phyloP scores from a whole-genome alignment of 1,284 basidiomycete genomes.

The Anthracocystis panici-leucophaei region DNA sequence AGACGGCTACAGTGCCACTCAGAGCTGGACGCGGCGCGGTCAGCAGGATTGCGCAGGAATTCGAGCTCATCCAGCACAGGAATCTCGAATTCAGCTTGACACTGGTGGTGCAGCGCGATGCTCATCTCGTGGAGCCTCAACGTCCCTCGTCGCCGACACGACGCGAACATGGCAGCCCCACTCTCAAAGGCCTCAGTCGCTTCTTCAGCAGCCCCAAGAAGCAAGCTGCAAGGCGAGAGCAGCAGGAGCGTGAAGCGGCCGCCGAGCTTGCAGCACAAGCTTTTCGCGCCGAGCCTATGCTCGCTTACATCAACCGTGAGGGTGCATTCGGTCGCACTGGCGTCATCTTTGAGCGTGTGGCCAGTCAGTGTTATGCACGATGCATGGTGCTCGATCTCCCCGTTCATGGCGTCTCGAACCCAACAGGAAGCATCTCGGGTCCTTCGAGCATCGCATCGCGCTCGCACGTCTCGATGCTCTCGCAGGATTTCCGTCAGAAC shows the following conservation, averaged over 20 bases:
- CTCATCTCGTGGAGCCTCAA: conserved; percentile 56
- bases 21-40: conserved; percentile 73
- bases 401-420: conserved; percentile 57
- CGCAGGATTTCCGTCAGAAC: conserved; percentile 52
- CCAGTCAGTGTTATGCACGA: conserved; percentile 53
- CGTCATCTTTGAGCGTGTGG: conserved; percentile 61
- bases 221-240: conserved; percentile 52
- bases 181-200: conserved; percentile 57
- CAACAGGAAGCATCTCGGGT: conserved; percentile 44
- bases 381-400: conserved; percentile 62
- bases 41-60: conserved; percentile 87
- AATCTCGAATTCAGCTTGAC: conserved; percentile 67
- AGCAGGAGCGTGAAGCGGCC: conserved; percentile 47
- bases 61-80: conserved; percentile 74
- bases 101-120: conserved; percentile 62
- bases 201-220: conserved; percentile 65
- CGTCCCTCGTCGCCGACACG: conserved; percentile 32
- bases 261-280: conserved; percentile 40
- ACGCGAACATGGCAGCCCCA: conserved; percentile 53
- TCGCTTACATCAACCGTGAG: conserved; percentile 61
- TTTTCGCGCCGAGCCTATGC: conserved; percentile 54
- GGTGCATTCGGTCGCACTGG: conserved; percentile 62
- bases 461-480: conserved; percentile 31
- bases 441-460: conserved; percentile 50
- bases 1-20: conserved; percentile 83